Evolutionary conservation across 2,329 filamentous ascomycete genomes (phyloP), one percentile per base, ranked within the genome.

Genomic region (Fusarium sp.): DNA sequence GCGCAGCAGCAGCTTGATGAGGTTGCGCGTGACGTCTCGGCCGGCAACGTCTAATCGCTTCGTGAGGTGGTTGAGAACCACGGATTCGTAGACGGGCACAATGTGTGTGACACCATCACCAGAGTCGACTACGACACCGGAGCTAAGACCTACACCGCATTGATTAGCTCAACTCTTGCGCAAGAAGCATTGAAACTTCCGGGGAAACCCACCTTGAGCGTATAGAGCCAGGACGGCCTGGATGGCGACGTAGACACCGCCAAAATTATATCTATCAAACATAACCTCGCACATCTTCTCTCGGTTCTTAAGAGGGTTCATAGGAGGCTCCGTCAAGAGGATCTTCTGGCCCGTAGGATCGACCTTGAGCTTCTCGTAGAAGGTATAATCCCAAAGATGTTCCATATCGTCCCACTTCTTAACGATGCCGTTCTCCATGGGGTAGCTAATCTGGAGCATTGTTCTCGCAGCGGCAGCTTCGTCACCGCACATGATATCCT

Each of bases 371-470:
- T 98, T 98, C 83, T 99, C 96, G 84, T 90, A 92, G 84, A 99
- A 99, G 30, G 96, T 99, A 83, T 97, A 98, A 86, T 99, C 96
- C 96, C 96, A 99, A 63, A 99, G 91, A 82, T 98, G 96, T 87
- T 97, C 94, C 96, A 99, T 99, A 84, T 99, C 96, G 78, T 99
- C 96, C 96, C 96, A 99, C 81, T 95, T 95, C 90, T 98, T 98
- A 77, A 99, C 95, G 80, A 99, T 98, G 79, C 96, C 96, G 83
- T 99, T 99, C 85, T 99, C 96, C 96, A 99, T 99, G 78, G 96
- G 96, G 83, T 99, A 99, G 84, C 93, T 97, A 81, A 99, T 97
- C 84, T 99, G 96, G 70, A 99, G 91, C 95, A 98, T 97, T 72
- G 94, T 97, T 80, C 96, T 92, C 75, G 96, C 96, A 60, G 95